Percentiles rank a stretch among this genome's conserved stretches.
phyloP scores from a whole-genome alignment of 2,329 filamentous ascomycete genomes.

The Colletotrichum sp. region DNA sequence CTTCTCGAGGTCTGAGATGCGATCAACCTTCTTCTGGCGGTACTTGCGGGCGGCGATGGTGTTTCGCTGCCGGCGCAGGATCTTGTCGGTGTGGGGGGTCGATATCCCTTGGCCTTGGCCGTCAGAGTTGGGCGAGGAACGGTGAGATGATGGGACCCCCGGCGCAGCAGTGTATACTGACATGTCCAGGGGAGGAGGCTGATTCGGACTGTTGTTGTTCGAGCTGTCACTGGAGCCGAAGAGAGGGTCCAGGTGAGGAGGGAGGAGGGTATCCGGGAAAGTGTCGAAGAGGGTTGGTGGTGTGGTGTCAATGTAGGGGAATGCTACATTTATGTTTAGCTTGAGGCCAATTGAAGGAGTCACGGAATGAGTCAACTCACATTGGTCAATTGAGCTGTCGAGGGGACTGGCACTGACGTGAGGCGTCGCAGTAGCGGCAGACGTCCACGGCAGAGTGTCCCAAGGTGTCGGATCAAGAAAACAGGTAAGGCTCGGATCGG shows the following conservation, averaged over 20 bases:
- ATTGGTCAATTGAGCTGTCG: slow-evolving; percentile 8
- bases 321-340: slow-evolving; percentile 1
- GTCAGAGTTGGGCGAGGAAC: slow-evolving; percentile 6
- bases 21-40: slow-evolving; percentile 72
- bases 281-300: slow-evolving; percentile 16
- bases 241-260: not conserved
- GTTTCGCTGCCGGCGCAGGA: slow-evolving; percentile 68
- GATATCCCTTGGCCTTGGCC: not conserved
- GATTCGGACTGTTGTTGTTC: slow-evolving; percentile 16
- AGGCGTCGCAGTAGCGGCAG: not conserved
- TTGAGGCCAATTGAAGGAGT: not conserved
- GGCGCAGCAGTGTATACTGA: not conserved
- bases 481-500: slow-evolving; percentile 8
- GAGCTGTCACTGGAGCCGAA: slow-evolving; percentile 9
- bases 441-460: slow-evolving; percentile 14
- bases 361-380: not conserved
- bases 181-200: slow-evolving; percentile 11
- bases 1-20: slow-evolving; percentile 65
- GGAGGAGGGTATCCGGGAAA: slow-evolving; percentile 1
- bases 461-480: slow-evolving; percentile 10
- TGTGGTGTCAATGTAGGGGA: slow-evolving; percentile 11
- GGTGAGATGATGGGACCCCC: not conserved
- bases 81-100: slow-evolving; percentile 25
- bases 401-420: slow-evolving; percentile 14
- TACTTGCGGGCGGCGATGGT: slow-evolving; percentile 75